These are phyloP conservation scores for Cyberlindnera maclurae DNA, from an alignment of 805 yeast genomes.

Conservation along the genomic window DNA sequence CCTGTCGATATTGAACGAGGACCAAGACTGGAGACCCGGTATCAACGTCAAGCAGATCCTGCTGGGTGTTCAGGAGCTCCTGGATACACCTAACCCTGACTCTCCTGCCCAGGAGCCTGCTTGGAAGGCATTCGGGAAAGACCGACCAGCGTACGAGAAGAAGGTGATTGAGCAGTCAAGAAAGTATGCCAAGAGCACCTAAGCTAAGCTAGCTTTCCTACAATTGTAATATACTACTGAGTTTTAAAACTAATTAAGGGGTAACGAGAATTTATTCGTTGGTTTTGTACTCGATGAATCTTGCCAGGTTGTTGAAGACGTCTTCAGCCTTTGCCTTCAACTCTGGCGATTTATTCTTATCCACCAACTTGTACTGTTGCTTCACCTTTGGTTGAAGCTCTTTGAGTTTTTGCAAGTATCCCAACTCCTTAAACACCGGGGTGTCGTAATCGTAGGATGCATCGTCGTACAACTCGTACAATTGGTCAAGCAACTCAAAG, in stretches of 20 bases:
- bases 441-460: slow-evolving; percentile 56
- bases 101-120: slow-evolving; percentile 99
- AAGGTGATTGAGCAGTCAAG: slow-evolving; percentile 78
- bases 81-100: slow-evolving; percentile 85
- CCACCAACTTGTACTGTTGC: slow-evolving; percentile 52
- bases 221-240: too few species aligned
- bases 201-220: too few species aligned
- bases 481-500: slow-evolving; percentile 53
- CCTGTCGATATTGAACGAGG: slow-evolving; percentile 85
- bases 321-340: slow-evolving; percentile 63
- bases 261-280: too few species aligned
- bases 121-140: slow-evolving; percentile 75
- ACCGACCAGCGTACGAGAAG: slow-evolving; percentile 61
- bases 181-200: slow-evolving; percentile 41
- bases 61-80: slow-evolving; percentile 85
- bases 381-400: slow-evolving; percentile 41
- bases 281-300: slow-evolving; percentile 72
- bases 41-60: slow-evolving; percentile 84
- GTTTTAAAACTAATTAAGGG: too few species aligned
- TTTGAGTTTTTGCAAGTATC: slow-evolving; percentile 37
- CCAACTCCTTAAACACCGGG: slow-evolving; percentile 53
- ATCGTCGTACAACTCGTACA: slow-evolving; percentile 81
- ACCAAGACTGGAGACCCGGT: slow-evolving; percentile 98
- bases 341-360: slow-evolving; percentile 50
- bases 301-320: slow-evolving; percentile 53